Evolutionary conservation across 352 stramenopile species (phyloP), one percentile per base, ranked within the genome.

Genomic region (Phytophthora nicotianae): DNA sequence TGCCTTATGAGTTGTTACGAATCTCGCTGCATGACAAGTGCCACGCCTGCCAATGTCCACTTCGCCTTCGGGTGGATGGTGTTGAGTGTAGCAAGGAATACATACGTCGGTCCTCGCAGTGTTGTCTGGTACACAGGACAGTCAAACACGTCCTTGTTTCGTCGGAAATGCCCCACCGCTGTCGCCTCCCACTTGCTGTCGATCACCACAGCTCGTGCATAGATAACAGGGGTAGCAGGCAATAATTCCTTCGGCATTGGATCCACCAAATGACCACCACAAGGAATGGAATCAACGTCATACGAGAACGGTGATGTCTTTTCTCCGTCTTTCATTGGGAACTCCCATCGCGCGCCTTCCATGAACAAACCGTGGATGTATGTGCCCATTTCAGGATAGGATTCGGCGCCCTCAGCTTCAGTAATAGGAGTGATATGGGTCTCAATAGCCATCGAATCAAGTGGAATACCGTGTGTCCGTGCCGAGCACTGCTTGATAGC

Each of bases 61-160:
- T 98, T 98, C 38, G 82, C 74, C 58, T 92, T 88, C 7, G 73
- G 57, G 8, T 78, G 70, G 11, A 77, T 68, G 9, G 93, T 98
- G 64, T 92, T 91, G 14, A 99, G 74, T 42, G 96, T 98, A 16
- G 95, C 94, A n/a, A 98, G 75, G 68, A 98, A 98, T 7, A 99
- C 83, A 68, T 97, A 99, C 16, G 94, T 98, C n/a, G 96, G 91
- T 1, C 96, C 96, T 35, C 97, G 81, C 59, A 95, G 91, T 50
- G 90, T 98, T 29, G 97, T 99, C 47, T 98, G 91, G 69, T 99
- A 99, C 41, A 99, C 89, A 33, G 97, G 97, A 51, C 90, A 98
- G 60, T 99, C 94, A 65, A 98, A 98, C 5, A 98, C 78, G 42
- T 93, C 83, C 7, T 75, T 63, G 37, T 77, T 70, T 46, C 96